phyloP scores from a whole-genome alignment of 257 asterid species.

The Parsonsia alboflavescens region DNA sequence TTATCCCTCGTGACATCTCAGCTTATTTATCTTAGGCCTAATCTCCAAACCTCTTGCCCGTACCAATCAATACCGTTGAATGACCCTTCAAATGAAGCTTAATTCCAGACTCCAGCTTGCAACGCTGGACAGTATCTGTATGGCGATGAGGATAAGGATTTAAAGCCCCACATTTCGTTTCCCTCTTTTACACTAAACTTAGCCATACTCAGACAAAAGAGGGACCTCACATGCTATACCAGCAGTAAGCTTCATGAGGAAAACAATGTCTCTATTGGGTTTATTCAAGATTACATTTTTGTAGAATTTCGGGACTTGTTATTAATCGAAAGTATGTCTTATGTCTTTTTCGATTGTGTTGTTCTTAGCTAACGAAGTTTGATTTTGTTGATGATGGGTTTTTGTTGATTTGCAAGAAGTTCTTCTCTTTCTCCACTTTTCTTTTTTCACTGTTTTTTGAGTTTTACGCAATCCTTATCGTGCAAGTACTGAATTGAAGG shows the following conservation, averaged over 20 bases:
- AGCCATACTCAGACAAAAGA: neutral
- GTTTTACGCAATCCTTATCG: neutral
- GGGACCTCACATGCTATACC: neutral
- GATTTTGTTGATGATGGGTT: slow-evolving; percentile 17
- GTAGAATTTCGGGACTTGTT: neutral
- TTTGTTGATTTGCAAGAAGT: slow-evolving; percentile 1
- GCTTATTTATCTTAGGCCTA: too few relatives aligned
- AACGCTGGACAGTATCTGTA: neutral
- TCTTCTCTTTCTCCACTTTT: neutral
- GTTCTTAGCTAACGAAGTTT: neutral
- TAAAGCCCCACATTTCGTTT: slow-evolving; percentile 39
- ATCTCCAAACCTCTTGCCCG: too few relatives aligned
- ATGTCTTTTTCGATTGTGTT: neutral
- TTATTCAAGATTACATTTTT: slow-evolving; percentile 4
- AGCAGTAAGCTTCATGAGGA: neutral
- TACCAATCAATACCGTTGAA: too few relatives aligned
- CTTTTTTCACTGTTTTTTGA: neutral
- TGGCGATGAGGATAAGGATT: slow-evolving; percentile 49
- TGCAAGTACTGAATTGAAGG: neutral
- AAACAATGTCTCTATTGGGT: neutral
- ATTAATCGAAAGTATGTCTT: slow-evolving; percentile 1
- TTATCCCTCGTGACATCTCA: too few relatives aligned
- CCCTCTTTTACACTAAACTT: slow-evolving; percentile 18
- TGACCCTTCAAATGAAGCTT: neutral
- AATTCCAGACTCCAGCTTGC: neutral